Percentiles rank a stretch among this genome's conserved stretches.
Evolutionary conservation across 2,329 filamentous ascomycete genomes (phyloP).

Genomic region (Sclerotinia glacialis): DNA sequence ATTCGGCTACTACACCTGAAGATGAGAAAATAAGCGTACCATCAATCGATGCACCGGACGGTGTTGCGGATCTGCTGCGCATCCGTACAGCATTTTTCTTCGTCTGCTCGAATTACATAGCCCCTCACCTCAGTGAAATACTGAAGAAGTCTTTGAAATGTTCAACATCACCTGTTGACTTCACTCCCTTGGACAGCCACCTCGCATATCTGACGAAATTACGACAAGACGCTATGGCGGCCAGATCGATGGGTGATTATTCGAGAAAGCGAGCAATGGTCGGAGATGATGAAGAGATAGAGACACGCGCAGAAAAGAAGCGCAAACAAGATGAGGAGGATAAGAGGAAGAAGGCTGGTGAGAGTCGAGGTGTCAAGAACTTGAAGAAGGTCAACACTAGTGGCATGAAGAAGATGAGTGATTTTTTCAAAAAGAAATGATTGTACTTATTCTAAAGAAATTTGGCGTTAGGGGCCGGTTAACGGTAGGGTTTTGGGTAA

Average conservation of each 20-base stretch:
- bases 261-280: conserved; percentile 65
- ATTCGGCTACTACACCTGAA: conserved; percentile 23
- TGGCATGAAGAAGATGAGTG: conserved; percentile 96
- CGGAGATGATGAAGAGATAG: conserved; percentile 61
- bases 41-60: conserved; percentile 38
- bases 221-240: conserved; percentile 66
- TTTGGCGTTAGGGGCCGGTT: conserved; percentile 16
- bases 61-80: conserved; percentile 45
- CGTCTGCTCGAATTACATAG: conserved; percentile 49
- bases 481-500: conserved; percentile 20
- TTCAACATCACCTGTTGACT: conserved; percentile 52
- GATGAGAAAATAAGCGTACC: conserved; percentile 31
- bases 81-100: conserved; percentile 50
- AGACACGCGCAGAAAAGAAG: conserved; percentile 71
- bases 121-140: conserved; percentile 40
- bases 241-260: conserved; percentile 67
- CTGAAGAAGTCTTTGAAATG: conserved; percentile 43
- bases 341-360: conserved; percentile 70
- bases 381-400: conserved; percentile 85
- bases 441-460: neutral
- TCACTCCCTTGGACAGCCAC: conserved; percentile 68
- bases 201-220: conserved; percentile 63
- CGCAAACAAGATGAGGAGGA: conserved; percentile 86
- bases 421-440: conserved; percentile 76
- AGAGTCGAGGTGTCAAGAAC: conserved; percentile 73